Base-by-base conservation (phyloP, 2,329 filamentous ascomycete genomes). In the Whalleya microplaca region DNA sequence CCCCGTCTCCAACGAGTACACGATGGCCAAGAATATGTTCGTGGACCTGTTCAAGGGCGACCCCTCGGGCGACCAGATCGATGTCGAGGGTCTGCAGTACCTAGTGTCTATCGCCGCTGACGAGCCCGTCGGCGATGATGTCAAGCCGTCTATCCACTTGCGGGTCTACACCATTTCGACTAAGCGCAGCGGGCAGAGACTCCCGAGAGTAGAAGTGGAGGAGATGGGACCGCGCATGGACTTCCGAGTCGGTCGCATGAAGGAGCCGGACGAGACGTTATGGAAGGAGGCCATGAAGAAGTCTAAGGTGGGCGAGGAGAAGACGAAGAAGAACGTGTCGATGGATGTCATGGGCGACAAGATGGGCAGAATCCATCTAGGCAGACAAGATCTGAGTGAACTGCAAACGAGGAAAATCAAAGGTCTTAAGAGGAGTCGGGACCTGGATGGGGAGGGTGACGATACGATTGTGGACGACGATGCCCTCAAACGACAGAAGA, bases 321-420 rank as follows among this genome's bases (percentile, higher is more conserved):
- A 83, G 76, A 88, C 89, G 59, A 98, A 96, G 89, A 99, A 99
- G 89, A 99, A 99, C 75, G 89, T 99, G 67, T 85, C 87, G 52
- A 96, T 90, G 55, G 93, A 98, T 73, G 76, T 87, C 43, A 92
- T 99, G 78, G 95, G 95, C 72, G 95, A 99, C 77, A 98, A 98
- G 87, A 83, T 98, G 63, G 95, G 94, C 62, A 88, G 92, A 66
- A 90, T 99, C 62, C 95, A 99, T 74, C 76, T 96, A 58, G 92
- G 90, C 70, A 92, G 89, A 79, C 92, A 97, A 77, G 92, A 99
- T 77, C 83, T 99, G 56, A 82, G 81, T 71, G 84, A 89, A 67
- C 76, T 99, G 75, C 95, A 99, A 81, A 96, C 93, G 51, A 88
- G 95, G 71, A 99, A 99, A 86, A 98, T 99, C 93, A 99, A 99